Evolutionary conservation across 768 basidiomycete species (phyloP), one percentile per base, ranked within the genome.

Genomic region (Leucocoprinus leucothites): DNA sequence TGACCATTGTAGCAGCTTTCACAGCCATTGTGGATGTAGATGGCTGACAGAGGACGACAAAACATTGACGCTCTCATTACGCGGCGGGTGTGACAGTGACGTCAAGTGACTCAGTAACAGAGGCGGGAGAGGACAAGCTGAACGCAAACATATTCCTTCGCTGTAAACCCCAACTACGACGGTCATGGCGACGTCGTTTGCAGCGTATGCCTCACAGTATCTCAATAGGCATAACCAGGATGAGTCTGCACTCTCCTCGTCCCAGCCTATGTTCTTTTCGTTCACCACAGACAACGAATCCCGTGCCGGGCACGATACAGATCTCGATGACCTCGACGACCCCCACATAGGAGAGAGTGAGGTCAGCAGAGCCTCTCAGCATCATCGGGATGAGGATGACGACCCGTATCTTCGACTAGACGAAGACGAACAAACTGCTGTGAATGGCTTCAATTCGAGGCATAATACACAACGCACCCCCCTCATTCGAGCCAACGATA

Each of bases 221-320:
- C 74, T 91, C 67, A 84, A 79, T 66, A 78, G 80, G 61, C 84
- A 82, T 63, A 77, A 70, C 48, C 57, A 63, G 56, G 65, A 72
- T 56, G 73, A 75, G 55, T 74, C 81, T 35, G 81, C 79, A 61
- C 71, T 81, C 63, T 78, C 81, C 38, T 80, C 82, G 19, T 84
- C 84, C 36, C 89, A 90, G 70, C 90, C 91, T 51, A 81, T 93
- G 69, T 93, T 93, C 77, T 93, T 89, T 77, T 92, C 90, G 18
- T 91, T 92, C 69, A 85, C 85, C 43, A 89, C 89, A 59, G 87
- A 89, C 71, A 78, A 84, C 51, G 87, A 79, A 52, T 83, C 74
- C 57, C 67, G 80, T 67, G 71, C 73, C 61, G 82, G 77, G 57
- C 70, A 75, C 64, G 68, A 73, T 58, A 67, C 73, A 59, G 72